Evolutionary conservation across 2,329 filamentous ascomycete species (phyloP), one percentile per base, ranked within the genome.

Genomic region (Pezizomycotina sp.): DNA sequence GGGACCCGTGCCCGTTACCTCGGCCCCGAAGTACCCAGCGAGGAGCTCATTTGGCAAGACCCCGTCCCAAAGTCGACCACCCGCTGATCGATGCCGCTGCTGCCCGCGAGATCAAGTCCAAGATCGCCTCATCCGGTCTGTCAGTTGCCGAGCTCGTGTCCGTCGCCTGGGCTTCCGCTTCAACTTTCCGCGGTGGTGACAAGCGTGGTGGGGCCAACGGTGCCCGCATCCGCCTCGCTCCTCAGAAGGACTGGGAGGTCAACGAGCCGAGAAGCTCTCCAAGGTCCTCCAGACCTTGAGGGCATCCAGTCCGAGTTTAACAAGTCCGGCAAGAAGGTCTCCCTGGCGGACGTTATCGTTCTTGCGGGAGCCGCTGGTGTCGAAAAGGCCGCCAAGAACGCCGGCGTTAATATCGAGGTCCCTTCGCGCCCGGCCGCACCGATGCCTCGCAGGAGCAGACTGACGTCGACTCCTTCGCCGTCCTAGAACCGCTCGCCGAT

Each of bases 161-260:
- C 6, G 66, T 67, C 6, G 75, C 76, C 15, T 81, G 73, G 70
- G 71, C 71, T 1, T 70, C 76, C 0, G 74, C 75, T 15, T 74
- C 75, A 2, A 74, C 73, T 19, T 81, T 75, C 71, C 75, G 76
- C 43, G 68, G 71, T 49, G 68, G 71, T 48, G 78, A 84, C 63
- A 83, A 83, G 70, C 78, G 78, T 47, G 78, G 78, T 48, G 78
- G 78, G 53, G 78, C 78, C 59, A 84, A 84, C 52, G 78, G 78
- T 50, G 77, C 70, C 9, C 77, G 78, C 50, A 79, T 84, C 51
- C 73, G 75, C 21, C 74, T 84, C 7, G 62, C 66, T 44, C 78
- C 78, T 15, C 73, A 78, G 60, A 71, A 71, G 50, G 62, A 69
- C 56, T 84, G 78, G 77, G 59, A 69, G 52, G 66, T 73, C 54